Percentiles rank a stretch among this genome's conserved stretches.
These are phyloP conservation scores for Cladosporium colombiae DNA, from an alignment of 2,329 filamentous ascomycete species.

Conservation along the genomic window DNA sequence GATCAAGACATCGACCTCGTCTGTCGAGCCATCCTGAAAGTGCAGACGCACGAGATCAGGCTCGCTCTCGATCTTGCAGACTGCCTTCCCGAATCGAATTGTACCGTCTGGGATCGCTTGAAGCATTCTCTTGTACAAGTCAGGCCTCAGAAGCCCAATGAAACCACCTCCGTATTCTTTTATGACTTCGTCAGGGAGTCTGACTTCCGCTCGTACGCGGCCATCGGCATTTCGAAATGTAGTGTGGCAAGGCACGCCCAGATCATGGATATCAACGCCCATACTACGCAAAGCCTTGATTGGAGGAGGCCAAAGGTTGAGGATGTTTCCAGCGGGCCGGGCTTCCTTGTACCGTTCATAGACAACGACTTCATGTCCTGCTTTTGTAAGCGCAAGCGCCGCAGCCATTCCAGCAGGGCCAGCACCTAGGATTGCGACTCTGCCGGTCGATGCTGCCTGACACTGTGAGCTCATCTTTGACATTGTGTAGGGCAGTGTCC, in stretches of 20 bases:
- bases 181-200: background rate
- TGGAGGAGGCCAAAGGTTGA: conserved; percentile 5
- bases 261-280: conserved; percentile 1
- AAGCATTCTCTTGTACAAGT: conserved; percentile 46
- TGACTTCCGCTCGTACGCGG: conserved; percentile 2
- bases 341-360: conserved; percentile 36
- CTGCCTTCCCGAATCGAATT: background rate
- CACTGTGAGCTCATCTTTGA: too few species aligned
- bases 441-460: conserved; percentile 22
- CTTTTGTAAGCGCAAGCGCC: conserved; percentile 39
- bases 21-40: conserved; percentile 22
- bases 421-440: conserved; percentile 36
- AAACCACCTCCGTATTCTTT: background rate
- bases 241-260: background rate
- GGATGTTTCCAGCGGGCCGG: background rate
- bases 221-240: background rate
- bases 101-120: conserved; percentile 30
- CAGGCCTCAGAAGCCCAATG: conserved; percentile 44
- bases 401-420: conserved; percentile 35
- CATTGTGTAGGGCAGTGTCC: too few species aligned
- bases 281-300: conserved; percentile 4
- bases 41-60: background rate
- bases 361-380: conserved; percentile 36
- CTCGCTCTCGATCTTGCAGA: background rate
- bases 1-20: conserved; percentile 31